phyloP scores from a whole-genome alignment of 495 filamentous ascomycete species.

The Melanomma pulvis-pyrius region DNA sequence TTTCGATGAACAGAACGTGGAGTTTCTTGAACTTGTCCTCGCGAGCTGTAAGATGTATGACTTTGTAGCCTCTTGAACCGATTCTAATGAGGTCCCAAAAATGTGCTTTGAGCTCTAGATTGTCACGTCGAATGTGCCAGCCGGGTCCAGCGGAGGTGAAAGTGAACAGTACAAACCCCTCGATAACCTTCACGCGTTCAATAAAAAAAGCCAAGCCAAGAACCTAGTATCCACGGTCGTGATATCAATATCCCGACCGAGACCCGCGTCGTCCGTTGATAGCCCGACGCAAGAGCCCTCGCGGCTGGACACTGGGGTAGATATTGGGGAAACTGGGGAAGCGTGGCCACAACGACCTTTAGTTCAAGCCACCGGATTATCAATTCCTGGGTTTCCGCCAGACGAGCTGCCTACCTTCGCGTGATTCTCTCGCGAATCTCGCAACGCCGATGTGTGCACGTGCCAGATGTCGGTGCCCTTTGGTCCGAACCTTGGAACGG shows the following conservation, averaged over 20 bases:
- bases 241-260: not conserved
- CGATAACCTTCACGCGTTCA: not conserved
- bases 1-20: not conserved
- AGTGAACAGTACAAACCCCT: not conserved
- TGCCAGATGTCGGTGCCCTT: not conserved
- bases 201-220: not conserved
- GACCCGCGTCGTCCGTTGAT: not conserved
- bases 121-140: not conserved
- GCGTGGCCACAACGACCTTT: not conserved
- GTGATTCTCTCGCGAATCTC: conserved; percentile 3
- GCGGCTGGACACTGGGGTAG: not conserved
- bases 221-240: not conserved
- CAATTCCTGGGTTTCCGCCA: conserved; percentile 1
- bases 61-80: too few species aligned
- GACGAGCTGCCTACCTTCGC: not conserved
- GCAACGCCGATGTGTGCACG: not conserved
- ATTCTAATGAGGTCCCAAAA: not conserved
- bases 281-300: not conserved
- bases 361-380: conserved; percentile 4
- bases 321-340: not conserved
- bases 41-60: not conserved
- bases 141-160: not conserved
- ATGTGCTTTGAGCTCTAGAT: not conserved
- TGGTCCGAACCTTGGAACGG: not conserved
- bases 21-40: not conserved